Evolutionary conservation across 176 grass and related monocot genomes (phyloP).

Genomic region (Stipa capillata): DNA sequence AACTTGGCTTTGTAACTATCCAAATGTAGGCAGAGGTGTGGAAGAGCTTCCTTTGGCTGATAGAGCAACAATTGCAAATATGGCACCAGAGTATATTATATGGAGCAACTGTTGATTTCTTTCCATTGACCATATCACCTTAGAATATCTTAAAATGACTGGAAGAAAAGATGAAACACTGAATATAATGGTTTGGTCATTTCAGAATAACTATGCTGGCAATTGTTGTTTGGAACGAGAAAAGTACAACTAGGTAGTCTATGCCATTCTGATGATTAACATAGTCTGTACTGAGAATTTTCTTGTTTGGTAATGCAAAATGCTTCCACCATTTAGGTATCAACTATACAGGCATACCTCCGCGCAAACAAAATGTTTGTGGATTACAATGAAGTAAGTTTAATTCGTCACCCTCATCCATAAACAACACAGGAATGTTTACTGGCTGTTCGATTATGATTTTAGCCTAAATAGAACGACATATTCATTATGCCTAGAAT

Average conservation of each 20-base stretch:
- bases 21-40: background rate
- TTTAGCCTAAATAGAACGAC: slow-evolving; percentile 44
- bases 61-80: slow-evolving; percentile 66
- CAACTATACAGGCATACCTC: slow-evolving; percentile 53
- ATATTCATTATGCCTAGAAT: slow-evolving; percentile 58
- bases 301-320: background rate
- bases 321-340: slow-evolving; percentile 31
- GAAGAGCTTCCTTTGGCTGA: slow-evolving; percentile 39
- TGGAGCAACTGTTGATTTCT: slow-evolving; percentile 71
- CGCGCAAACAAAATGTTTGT: slow-evolving; percentile 65
- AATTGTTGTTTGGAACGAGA: background rate
- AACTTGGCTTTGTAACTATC: background rate
- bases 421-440: background rate
- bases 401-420: background rate
- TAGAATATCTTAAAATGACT: slow-evolving; percentile 25
- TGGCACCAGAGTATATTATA: slow-evolving; percentile 75
- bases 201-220: background rate
- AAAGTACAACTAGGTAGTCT: background rate
- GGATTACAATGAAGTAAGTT: slow-evolving; percentile 56
- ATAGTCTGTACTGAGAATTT: background rate
- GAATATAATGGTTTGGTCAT: background rate
- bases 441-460: background rate
- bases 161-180: slow-evolving; percentile 65
- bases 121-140: slow-evolving; percentile 35
- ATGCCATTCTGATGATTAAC: background rate